These are phyloP conservation scores for Stygiomarasmius scandens DNA, from an alignment of 1,284 basidiomycete genomes.

Conservation along the genomic window DNA sequence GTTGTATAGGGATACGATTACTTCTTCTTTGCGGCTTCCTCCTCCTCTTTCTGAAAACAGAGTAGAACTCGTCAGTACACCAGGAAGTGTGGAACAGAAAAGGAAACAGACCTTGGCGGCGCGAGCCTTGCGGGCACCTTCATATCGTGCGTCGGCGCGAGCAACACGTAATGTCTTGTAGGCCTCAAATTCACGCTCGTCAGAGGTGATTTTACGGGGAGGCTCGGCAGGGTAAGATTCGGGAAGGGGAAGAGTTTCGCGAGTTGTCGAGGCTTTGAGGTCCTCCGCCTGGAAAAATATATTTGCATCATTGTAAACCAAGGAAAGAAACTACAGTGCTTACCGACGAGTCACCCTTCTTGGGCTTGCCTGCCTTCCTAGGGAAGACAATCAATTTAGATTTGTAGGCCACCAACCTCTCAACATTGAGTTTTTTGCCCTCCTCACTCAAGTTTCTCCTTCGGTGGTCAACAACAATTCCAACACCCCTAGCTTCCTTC, in stretches of 20 bases:
- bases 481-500: slow-evolving; percentile 93
- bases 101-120: slow-evolving; percentile 70
- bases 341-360: slow-evolving; percentile 91
- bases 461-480: slow-evolving; percentile 97
- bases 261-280: slow-evolving; percentile 81
- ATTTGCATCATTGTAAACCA: slow-evolving; percentile 11
- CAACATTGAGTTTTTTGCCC: slow-evolving; percentile 94
- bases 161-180: slow-evolving; percentile 89
- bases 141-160: slow-evolving; percentile 85
- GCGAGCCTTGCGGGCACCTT: slow-evolving; percentile 84
- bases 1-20: slow-evolving; percentile 46
- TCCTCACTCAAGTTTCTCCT: slow-evolving; percentile 97
- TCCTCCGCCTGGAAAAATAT: slow-evolving; percentile 75
- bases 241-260: slow-evolving; percentile 72
- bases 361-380: slow-evolving; percentile 93
- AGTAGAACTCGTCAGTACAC: slow-evolving; percentile 7
- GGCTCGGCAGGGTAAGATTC: slow-evolving; percentile 72
- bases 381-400: slow-evolving; percentile 90
- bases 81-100: slow-evolving; percentile 1
- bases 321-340: slow-evolving; percentile 33
- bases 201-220: slow-evolving; percentile 92
- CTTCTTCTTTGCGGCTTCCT: slow-evolving; percentile 93
- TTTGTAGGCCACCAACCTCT: slow-evolving; percentile 95
- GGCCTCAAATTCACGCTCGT: slow-evolving; percentile 90
- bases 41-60: slow-evolving; percentile 77